phyloP scores from a whole-genome alignment of 2,329 filamentous ascomycete genomes.

The Phialophora chinensis region DNA sequence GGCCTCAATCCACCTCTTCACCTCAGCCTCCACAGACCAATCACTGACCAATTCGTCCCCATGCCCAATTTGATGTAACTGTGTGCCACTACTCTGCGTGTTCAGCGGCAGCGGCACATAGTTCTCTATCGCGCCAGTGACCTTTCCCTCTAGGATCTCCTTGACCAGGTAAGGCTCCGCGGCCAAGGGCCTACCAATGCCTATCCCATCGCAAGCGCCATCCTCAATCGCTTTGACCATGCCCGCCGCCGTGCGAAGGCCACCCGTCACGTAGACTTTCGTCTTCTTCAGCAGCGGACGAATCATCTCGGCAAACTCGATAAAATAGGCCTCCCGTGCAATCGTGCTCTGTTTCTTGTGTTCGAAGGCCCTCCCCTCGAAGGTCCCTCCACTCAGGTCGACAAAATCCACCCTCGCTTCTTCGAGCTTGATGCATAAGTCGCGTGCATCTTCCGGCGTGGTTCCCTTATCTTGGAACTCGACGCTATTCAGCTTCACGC shows the following conservation, averaged over 20 bases:
- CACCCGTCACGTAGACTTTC: slow-evolving; percentile 37
- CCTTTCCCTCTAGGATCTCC: slow-evolving; percentile 32
- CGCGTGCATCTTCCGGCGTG: slow-evolving; percentile 34
- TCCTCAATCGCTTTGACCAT: slow-evolving; percentile 34
- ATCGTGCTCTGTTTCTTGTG: slow-evolving; percentile 37
- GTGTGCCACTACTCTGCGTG: slow-evolving; percentile 35
- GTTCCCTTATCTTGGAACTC: slow-evolving; percentile 39
- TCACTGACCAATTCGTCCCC: slow-evolving; percentile 34
- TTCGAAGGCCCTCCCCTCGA: slow-evolving; percentile 34
- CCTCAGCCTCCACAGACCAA: slow-evolving; percentile 38
- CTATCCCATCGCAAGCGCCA: slow-evolving; percentile 34
- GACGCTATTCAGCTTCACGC: slow-evolving; percentile 37
- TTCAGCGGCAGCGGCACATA: slow-evolving; percentile 34
- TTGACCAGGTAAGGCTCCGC: slow-evolving; percentile 36
- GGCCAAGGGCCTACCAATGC: slow-evolving; percentile 36
- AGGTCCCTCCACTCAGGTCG: slow-evolving; percentile 37
- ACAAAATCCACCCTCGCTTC: slow-evolving; percentile 37
- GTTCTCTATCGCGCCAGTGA: slow-evolving; percentile 35
- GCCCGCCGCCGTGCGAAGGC: slow-evolving; percentile 31
- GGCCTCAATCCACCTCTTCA: slow-evolving; percentile 36
- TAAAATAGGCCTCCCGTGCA: slow-evolving; percentile 36
- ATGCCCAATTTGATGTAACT: slow-evolving; percentile 35
- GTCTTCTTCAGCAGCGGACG: slow-evolving; percentile 36
- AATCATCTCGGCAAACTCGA: slow-evolving; percentile 39
- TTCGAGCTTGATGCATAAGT: slow-evolving; percentile 35